These are phyloP conservation scores for Raddia distichophylla DNA, from an alignment of 176 grass and related monocot genomes.

Conservation along the genomic window DNA sequence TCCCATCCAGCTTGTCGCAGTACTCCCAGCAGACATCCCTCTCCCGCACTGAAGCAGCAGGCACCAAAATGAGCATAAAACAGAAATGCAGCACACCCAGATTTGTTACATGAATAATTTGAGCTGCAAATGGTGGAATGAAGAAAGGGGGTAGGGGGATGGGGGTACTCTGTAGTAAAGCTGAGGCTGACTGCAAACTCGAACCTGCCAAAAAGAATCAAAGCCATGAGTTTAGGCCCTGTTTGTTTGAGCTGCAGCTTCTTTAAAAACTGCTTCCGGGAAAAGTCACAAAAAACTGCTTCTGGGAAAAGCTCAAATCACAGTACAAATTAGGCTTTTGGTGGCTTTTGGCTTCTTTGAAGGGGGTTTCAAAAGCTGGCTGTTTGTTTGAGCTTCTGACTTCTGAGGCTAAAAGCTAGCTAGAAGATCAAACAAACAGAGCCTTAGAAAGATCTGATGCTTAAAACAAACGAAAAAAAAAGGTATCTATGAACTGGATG, in stretches of 20 bases:
- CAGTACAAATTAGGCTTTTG: too few species aligned
- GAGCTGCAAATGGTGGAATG: background rate
- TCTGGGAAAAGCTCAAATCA: too few species aligned
- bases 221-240: slow-evolving; percentile 1
- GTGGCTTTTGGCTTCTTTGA: too few species aligned
- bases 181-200: background rate
- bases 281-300: too few species aligned
- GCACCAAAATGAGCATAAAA: background rate
- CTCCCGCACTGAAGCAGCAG: slow-evolving; percentile 62
- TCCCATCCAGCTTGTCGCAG: slow-evolving; percentile 92
- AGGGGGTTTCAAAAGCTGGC: too few species aligned
- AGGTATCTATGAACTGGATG: background rate
- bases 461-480: slow-evolving; percentile 2
- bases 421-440: too few species aligned
- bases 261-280: too few species aligned
- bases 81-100: slow-evolving; percentile 2
- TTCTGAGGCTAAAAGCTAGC: too few species aligned
- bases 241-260: too few species aligned
- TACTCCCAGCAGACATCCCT: slow-evolving; percentile 97
- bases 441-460: background rate
- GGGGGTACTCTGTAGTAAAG: slow-evolving; percentile 43
- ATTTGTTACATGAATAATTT: background rate
- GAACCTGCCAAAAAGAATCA: slow-evolving; percentile 41
- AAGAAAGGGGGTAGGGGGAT: background rate
- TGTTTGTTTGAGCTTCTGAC: too few species aligned